Evolutionary conservation across 192 early-diverging fungal genomes (phyloP).

Genomic region (Mortierella alpina): DNA sequence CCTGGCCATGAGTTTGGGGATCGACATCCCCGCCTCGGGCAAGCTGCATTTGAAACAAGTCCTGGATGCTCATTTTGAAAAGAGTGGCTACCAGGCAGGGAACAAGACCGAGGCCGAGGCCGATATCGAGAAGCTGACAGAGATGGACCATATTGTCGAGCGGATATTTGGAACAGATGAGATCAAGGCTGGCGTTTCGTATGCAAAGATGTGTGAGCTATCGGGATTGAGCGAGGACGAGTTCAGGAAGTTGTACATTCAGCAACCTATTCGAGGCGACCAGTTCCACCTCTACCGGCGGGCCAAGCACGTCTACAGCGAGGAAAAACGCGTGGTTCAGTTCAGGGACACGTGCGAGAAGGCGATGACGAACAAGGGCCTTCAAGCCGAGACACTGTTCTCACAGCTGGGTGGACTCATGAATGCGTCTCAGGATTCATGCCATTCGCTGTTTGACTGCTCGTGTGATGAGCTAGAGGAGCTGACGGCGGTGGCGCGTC

Average conservation of each 20-base stretch:
- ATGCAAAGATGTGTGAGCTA: conserved; percentile 46
- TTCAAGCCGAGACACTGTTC: conserved; percentile 46
- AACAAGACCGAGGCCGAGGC: conserved; percentile 55
- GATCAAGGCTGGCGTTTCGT: conserved; percentile 31
- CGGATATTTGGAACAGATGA: conserved; percentile 41
- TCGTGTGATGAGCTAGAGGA: conserved; percentile 87
- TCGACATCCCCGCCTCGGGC: conserved; percentile 36
- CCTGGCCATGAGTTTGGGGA: conserved; percentile 63
- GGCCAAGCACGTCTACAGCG: conserved; percentile 85
- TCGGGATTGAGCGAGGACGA: conserved; percentile 51
- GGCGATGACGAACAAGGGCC: conserved; percentile 25
- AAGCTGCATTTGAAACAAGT: conserved; percentile 56
- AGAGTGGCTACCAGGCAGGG: conserved; percentile 19
- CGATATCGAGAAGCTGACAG: conserved; percentile 53
- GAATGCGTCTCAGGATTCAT: conserved; percentile 89
- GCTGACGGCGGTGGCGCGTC: conserved; percentile 70
- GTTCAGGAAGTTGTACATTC: conserved; percentile 59
- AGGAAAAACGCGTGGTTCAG: conserved; percentile 81
- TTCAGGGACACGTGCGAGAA: conserved; percentile 72
- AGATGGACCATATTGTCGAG: conserved; percentile 55
- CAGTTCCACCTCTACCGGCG: conserved; percentile 81
- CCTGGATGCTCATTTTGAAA: conserved; percentile 58
- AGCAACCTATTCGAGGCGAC: conserved; percentile 69
- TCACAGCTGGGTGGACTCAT: conserved; percentile 83
- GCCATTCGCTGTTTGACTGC: conserved; percentile 86